phyloP scores from a whole-genome alignment of 805 yeast genomes.

The Pichia exigua region DNA sequence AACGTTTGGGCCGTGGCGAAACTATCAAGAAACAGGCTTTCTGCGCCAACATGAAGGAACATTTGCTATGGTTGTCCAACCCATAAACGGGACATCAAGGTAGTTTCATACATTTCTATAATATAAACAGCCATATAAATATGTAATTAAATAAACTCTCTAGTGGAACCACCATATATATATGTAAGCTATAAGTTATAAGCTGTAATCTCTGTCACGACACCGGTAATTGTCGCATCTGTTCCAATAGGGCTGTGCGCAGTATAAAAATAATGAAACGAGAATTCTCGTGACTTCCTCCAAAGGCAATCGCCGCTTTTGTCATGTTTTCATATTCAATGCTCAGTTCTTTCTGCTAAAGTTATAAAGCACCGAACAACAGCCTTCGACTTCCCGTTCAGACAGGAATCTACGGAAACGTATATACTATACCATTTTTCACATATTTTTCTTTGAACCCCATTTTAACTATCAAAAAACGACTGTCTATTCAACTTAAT shows the following conservation, averaged over 20 bases:
- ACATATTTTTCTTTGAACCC: background rate
- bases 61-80: slow-evolving; percentile 22
- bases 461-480: background rate
- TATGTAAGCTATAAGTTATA: no score
- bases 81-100: background rate
- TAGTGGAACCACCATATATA: no score
- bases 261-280: background rate
- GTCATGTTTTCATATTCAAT: background rate
- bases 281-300: background rate
- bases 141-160: no score
- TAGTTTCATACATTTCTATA: background rate
- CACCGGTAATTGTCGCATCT: background rate
- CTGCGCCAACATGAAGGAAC: slow-evolving; percentile 24
- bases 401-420: background rate
- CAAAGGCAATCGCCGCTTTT: background rate
- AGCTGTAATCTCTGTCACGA: background rate
- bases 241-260: background rate
- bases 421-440: no score
- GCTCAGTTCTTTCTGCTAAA: background rate
- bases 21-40: slow-evolving; percentile 14
- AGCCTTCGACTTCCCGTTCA: background rate
- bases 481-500: background rate
- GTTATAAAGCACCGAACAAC: background rate
- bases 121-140: no score
- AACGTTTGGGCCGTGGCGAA: slow-evolving; percentile 18